phyloP scores from a whole-genome alignment of 257 asterid species.

The Solanum verrucosum region DNA sequence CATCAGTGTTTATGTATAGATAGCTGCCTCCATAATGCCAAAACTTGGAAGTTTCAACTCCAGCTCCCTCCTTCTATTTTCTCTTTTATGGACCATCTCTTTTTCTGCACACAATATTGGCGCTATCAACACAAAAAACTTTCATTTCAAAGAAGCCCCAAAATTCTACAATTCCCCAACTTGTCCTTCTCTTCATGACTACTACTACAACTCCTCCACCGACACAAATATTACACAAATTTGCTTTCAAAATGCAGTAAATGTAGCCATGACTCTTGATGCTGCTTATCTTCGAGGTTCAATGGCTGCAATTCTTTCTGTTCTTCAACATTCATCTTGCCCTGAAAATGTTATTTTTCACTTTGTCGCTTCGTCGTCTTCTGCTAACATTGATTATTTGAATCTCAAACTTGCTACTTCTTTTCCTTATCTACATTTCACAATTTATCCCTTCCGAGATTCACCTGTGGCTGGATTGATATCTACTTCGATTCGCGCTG shows the following conservation, averaged over 20 bases:
- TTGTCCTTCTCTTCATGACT: slow-evolving; percentile 29
- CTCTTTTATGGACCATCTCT: not conserved
- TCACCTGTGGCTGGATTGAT: slow-evolving; percentile 21
- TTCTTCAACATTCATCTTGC: slow-evolving; percentile 82
- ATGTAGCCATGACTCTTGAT: slow-evolving; percentile 92
- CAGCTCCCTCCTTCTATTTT: not conserved
- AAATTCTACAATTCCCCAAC: slow-evolving; percentile 60
- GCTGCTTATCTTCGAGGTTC: slow-evolving; percentile 77
- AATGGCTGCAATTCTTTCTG: slow-evolving; percentile 78
- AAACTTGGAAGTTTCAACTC: not conserved
- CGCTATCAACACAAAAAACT: not conserved
- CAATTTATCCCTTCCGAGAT: slow-evolving; percentile 16
- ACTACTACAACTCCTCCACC: not conserved
- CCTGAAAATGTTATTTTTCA: slow-evolving; percentile 82
- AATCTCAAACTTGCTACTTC: slow-evolving; percentile 3
- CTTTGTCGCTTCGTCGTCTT: slow-evolving; percentile 28
- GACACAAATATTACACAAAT: not conserved
- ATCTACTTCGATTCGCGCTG: slow-evolving; percentile 34
- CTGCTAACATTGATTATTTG: slow-evolving; percentile 2
- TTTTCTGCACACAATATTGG: not conserved
- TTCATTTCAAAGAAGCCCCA: slow-evolving; percentile 67
- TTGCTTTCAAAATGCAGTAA: slow-evolving; percentile 28
- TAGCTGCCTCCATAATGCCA: slow-evolving; percentile 7
- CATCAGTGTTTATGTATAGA: not conserved
- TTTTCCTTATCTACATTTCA: slow-evolving; percentile 25